phyloP scores from a whole-genome alignment of 2,329 filamentous ascomycete genomes.

The Penicillium sp. region DNA sequence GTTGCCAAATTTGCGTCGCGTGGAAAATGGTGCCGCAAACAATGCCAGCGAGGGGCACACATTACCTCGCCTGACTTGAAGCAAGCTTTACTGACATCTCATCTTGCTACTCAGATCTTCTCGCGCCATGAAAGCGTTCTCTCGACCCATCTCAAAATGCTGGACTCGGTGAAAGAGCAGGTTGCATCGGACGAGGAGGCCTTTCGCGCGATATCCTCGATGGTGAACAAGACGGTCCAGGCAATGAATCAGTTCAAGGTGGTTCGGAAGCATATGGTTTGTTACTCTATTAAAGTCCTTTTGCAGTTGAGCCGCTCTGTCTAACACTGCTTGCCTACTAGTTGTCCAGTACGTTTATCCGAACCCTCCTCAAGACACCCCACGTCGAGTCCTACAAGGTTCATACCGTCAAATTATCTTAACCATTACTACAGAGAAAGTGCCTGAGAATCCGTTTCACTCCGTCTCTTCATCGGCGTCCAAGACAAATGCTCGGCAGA shows the following conservation, averaged over 20 bases:
- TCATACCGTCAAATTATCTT: not conserved
- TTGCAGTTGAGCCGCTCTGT: not conserved
- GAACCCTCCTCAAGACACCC: not conserved
- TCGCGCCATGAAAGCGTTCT: conserved; percentile 40
- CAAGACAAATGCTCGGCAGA: not conserved
- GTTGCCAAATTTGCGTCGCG: conserved; percentile 2
- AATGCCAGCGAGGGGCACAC: not conserved
- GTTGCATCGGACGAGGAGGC: conserved; percentile 27
- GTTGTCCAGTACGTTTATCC: conserved; percentile 18
- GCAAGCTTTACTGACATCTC: not conserved
- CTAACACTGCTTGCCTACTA: conserved; percentile 6
- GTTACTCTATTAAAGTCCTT: conserved; percentile 3
- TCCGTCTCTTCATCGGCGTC: not conserved
- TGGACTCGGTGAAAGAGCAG: conserved; percentile 34
- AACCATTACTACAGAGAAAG: not conserved
- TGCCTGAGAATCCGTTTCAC: not conserved
- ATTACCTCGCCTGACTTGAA: not conserved
- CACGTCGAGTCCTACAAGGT: not conserved
- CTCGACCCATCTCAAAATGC: conserved; percentile 37
- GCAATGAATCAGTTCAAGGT: conserved; percentile 37
- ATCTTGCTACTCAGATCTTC: conserved; percentile 30
- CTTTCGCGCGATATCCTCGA: conserved; percentile 31
- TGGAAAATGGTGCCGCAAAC: conserved; percentile 1
- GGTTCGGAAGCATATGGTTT: conserved; percentile 35
- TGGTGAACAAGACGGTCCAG: conserved; percentile 39